Percentiles rank a stretch among this genome's conserved stretches.
phyloP scores from a whole-genome alignment of 345 rosid species.

The Schrenkiella parvula region DNA sequence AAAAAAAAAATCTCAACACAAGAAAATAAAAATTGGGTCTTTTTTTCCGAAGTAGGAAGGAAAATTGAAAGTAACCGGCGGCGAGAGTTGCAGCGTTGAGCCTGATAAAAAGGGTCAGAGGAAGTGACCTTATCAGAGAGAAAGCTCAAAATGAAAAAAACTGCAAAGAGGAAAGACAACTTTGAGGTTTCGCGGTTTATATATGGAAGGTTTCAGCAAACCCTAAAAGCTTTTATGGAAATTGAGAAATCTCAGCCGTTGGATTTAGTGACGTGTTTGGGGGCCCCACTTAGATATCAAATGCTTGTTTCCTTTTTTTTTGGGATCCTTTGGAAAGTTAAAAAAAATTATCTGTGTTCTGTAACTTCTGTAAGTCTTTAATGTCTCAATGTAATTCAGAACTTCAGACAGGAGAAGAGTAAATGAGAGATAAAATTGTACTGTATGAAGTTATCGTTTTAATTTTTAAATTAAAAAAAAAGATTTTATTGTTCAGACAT shows the following conservation, averaged over 20 bases:
- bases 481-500: too few species aligned
- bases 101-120: conserved; percentile 18
- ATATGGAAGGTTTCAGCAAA: conserved; percentile 28
- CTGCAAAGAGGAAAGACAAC: background rate
- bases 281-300: conserved; percentile 2
- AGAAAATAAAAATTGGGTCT: conserved; percentile 15
- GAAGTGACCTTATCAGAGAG: conserved; percentile 31
- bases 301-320: conserved; percentile 8
- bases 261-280: conserved; percentile 6
- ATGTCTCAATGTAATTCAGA: background rate
- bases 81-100: conserved; percentile 32
- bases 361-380: background rate
- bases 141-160: background rate
- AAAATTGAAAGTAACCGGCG: conserved; percentile 29
- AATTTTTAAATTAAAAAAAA: background rate
- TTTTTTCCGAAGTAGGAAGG: conserved; percentile 26
- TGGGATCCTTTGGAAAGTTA: background rate
- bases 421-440: background rate
- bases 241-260: conserved; percentile 27
- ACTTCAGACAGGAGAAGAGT: background rate
- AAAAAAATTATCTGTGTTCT: background rate
- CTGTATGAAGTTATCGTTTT: background rate
- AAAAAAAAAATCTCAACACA: background rate
- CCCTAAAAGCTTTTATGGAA: conserved; percentile 23
- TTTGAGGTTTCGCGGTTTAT: conserved; percentile 13